Evolutionary conservation across 106 monocot species (phyloP), one percentile per base, ranked within the genome.

Genomic region (Allium fistulosum): DNA sequence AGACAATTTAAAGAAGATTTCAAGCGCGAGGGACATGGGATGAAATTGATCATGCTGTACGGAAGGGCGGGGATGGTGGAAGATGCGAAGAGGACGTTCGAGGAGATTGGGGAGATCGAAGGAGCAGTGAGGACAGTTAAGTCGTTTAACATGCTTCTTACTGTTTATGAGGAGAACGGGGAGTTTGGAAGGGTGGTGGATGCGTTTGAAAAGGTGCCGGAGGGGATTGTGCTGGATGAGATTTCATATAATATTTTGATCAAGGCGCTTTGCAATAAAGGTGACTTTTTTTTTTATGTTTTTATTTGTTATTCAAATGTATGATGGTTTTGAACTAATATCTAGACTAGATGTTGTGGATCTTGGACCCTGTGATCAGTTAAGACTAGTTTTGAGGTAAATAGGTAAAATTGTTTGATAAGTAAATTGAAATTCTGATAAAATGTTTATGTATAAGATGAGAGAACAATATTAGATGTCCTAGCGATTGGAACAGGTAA

Each of bases 121-220:
- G 67, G 69, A 7, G 68, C 59, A 65, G 71, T 65, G 15, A 80
- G 69, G 17, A 61, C 76, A 18, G 73, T 76, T 63, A 68, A 55
- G 56, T 78, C 83, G 52, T 87, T 90, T 74, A 90, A 90, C 55
- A 81, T 80, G 51, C 72, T 90, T 55, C 76, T 86, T 67, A 59
- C 65, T 14, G 80, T 72, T n/a, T 75, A 22, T 28, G 28, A 16
- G 17, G 73, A 74, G 50, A 28, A 75, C 22, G 67, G 71, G 7
- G 72, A 81, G 46, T 61, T 67, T 27, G 71, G 79, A 8, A 17
- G 57, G 7, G 53, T 87, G 5, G 50, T 49, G 16, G 58, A 65
- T 2, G 63, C 74, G 10, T 81, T 86, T 64, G 14, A 47, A 63
- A 78, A 78, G 7, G 55, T 55, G 49, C 73, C 70, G 8, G 67